Evolutionary conservation across 352 stramenopile species (phyloP), one percentile per base, ranked within the genome.

Genomic region (Pythium dissotocum): DNA sequence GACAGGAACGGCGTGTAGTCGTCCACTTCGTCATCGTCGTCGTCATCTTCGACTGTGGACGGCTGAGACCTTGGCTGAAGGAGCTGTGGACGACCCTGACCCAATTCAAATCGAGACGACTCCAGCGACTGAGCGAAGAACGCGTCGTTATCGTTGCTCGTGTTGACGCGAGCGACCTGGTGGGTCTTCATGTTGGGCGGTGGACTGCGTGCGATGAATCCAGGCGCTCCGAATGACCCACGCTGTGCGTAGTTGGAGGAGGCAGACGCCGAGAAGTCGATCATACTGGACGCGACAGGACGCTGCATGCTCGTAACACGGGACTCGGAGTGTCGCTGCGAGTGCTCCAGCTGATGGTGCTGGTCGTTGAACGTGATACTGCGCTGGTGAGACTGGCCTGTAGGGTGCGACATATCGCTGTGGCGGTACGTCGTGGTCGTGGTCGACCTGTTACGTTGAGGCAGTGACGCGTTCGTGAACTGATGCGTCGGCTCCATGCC

Each of bases 331-430:
- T 60, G 52, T 12, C 66, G 66, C 38, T 60, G 62, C 12, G 42
- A 13, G 16, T 48, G 10, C 42, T 51, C 42, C 5, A 16, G 16
- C 16, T 51, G 42, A 26, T 26, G 28, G 21, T 53, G 49, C 26
- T 30, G 36, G 36, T 65, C 58, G 40, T 70, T 66, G 58, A 66
- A 71, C 13, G 58, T 71, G 40, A 59, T 67, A 53, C 58, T 63
- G n/a, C 58, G 63, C 14, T 40, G 30, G 2, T 59, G 58, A 6
- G 24, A 46, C 18, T 68, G 42, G 42, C 16, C 5, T 51, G 13
- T n/a, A 13, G 61, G 61, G 4, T 44, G 24, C 10, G 56, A 16
- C 18, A 64, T 44, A 6, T 69, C 63, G n/a, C 63, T 69, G 18
- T 58, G 51, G 1, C 54, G 38, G 33, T 63, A 65, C 16, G 53